These are phyloP conservation scores for Vitis labrusca DNA, from an alignment of 164 flowering plant species.

Conservation along the genomic window DNA sequence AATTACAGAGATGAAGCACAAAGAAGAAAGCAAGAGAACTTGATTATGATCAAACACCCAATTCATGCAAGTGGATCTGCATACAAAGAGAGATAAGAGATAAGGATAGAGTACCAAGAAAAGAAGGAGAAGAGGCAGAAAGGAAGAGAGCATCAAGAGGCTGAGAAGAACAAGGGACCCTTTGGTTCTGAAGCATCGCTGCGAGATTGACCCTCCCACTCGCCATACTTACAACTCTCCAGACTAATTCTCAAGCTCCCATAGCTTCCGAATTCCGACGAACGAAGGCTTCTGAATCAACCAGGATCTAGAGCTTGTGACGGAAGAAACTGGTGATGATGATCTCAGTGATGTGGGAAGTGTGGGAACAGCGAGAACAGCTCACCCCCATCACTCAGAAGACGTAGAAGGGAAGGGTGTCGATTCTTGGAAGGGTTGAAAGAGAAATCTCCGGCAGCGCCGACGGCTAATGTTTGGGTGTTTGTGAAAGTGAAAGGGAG, in stretches of 20 bases:
- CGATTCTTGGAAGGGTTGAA: too few relatives aligned
- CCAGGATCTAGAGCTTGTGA: slow-evolving; percentile 45
- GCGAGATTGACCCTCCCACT: slow-evolving; percentile 32
- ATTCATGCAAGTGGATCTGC: too few relatives aligned
- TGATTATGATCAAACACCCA: too few relatives aligned
- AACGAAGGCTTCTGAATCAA: not conserved
- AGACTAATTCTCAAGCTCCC: not conserved
- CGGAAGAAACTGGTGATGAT: slow-evolving; percentile 97
- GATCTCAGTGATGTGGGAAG: slow-evolving; percentile 78
- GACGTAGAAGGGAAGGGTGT: slow-evolving; percentile 4
- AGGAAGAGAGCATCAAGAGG: slow-evolving; percentile 46
- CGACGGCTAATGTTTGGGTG: not conserved
- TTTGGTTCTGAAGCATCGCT: slow-evolving; percentile 40
- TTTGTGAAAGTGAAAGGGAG: not conserved
- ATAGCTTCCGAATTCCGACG: not conserved
- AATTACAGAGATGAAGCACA: too few relatives aligned
- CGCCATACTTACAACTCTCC: slow-evolving; percentile 28
- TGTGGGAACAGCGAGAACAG: slow-evolving; percentile 55
- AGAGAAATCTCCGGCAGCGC: not conserved
- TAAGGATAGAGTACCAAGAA: slow-evolving; percentile 36
- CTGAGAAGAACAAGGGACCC: slow-evolving; percentile 38
- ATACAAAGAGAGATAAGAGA: not conserved
- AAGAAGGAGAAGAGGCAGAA: slow-evolving; percentile 55
- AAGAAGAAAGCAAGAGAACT: too few relatives aligned
- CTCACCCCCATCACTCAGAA: slow-evolving; percentile 70